phyloP scores from a whole-genome alignment of 148 eudicot species.

The Bassia scoparia region DNA sequence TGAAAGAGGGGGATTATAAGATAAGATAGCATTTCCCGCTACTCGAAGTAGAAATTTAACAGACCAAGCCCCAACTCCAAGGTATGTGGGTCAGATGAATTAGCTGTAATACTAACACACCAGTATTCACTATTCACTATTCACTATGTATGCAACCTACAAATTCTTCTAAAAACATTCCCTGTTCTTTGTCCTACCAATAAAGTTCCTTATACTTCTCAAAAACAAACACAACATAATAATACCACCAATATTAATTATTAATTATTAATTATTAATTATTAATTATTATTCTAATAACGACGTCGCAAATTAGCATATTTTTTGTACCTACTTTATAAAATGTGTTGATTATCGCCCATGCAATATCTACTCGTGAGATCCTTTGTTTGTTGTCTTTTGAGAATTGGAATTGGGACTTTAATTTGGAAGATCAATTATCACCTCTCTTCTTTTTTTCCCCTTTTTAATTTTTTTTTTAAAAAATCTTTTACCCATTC shows the following conservation, averaged over 20 bases:
- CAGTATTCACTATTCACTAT: too few species aligned
- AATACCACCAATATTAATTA: not conserved
- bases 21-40: not conserved
- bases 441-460: not conserved
- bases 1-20: too few species aligned
- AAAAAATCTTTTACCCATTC: too few species aligned
- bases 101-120: slow-evolving; percentile 20
- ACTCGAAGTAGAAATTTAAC: not conserved
- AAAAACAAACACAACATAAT: not conserved
- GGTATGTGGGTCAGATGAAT: slow-evolving; percentile 6
- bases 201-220: slow-evolving; percentile 17
- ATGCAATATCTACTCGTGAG: slow-evolving; percentile 5
- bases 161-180: slow-evolving; percentile 52
- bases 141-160: slow-evolving; percentile 11
- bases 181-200: slow-evolving; percentile 21
- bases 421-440: not conserved
- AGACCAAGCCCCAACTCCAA: not conserved
- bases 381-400: not conserved
- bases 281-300: too few species aligned
- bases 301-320: too few species aligned
- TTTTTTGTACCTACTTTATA: too few species aligned
- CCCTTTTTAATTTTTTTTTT: too few species aligned
- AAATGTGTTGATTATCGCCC: too few species aligned
- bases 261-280: too few species aligned
- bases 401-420: too few species aligned